Evolutionary conservation across 768 basidiomycete species (phyloP).

Genomic region (Grammothele lineata): DNA sequence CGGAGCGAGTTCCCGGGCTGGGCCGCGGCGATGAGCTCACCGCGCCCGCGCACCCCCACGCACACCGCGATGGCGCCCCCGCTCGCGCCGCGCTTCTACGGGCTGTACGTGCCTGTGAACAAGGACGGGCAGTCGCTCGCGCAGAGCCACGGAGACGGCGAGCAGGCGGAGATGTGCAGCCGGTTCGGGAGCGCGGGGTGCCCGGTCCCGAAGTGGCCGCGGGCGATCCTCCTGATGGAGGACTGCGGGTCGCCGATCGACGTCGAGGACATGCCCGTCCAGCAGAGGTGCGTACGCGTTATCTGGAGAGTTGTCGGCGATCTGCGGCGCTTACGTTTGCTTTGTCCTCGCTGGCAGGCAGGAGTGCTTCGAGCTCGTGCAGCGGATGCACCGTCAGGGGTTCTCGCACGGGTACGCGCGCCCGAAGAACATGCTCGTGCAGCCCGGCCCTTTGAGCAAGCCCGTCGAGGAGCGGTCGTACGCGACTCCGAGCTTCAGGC

Average conservation of each 20-base stretch:
- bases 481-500: constrained; percentile 35
- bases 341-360: constrained; percentile 8
- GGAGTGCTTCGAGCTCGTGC: constrained; percentile 29
- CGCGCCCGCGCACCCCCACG: background rate
- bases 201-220: constrained; percentile 10
- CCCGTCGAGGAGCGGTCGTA: constrained; percentile 25
- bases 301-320: too few species aligned
- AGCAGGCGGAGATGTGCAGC: constrained; percentile 17
- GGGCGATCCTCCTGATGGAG: constrained; percentile 44
- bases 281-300: constrained; percentile 11
- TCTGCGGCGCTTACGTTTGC: background rate
- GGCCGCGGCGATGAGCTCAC: background rate
- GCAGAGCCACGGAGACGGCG: constrained; percentile 4
- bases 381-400: constrained; percentile 36
- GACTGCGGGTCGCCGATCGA: constrained; percentile 39
- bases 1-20: background rate
- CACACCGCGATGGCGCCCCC: constrained; percentile 21
- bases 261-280: constrained; percentile 14
- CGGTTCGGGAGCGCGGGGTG: constrained; percentile 12
- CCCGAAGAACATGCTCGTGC: constrained; percentile 40
- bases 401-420: constrained; percentile 39
- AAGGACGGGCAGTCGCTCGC: constrained; percentile 4
- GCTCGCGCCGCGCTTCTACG: constrained; percentile 59
- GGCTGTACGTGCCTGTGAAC: constrained; percentile 42
- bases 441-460: constrained; percentile 36